A percentile compares a stretch with the other conserved stretches of the same genome.
Conservation (phyloP, 2,329 filamentous ascomycete genomes). For the Chaetomium strumarium region DNA sequence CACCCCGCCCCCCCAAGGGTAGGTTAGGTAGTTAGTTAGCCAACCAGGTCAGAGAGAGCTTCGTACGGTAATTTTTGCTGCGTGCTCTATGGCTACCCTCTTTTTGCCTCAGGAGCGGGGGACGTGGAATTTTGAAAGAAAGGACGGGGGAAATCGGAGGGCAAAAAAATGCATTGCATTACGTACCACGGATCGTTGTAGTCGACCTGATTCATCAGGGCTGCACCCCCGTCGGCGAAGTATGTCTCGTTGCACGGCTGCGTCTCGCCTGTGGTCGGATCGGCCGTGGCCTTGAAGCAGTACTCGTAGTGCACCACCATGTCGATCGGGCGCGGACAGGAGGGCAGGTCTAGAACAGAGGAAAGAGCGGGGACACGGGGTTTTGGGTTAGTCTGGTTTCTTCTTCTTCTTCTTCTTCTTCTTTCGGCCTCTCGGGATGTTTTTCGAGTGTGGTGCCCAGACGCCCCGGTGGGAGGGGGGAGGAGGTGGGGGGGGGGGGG, state of each 20-base stretch:
- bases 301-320: slow-evolving; percentile 40
- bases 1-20: no score
- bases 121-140: not conserved
- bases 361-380: no score
- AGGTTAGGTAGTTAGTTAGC: not conserved
- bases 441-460: not conserved
- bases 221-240: slow-evolving; percentile 18
- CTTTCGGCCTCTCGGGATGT: not conserved
- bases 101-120: no score
- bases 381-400: not conserved
- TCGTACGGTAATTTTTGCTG: no score
- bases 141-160: not conserved
- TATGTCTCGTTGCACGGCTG: slow-evolving; percentile 18
- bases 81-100: no score
- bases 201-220: slow-evolving; percentile 25
- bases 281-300: slow-evolving; percentile 34
- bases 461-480: not conserved
- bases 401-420: not conserved
- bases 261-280: slow-evolving; percentile 25
- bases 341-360: slow-evolving; percentile 37
- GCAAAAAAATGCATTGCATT: slow-evolving; percentile 22
- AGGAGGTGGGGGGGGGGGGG: no score
- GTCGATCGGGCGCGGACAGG: slow-evolving; percentile 37
- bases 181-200: slow-evolving; percentile 37
- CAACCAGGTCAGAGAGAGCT: no score